These are phyloP conservation scores for Arxiozyma telluris DNA, from an alignment of 1,139 yeast species.

Conservation along the genomic window DNA sequence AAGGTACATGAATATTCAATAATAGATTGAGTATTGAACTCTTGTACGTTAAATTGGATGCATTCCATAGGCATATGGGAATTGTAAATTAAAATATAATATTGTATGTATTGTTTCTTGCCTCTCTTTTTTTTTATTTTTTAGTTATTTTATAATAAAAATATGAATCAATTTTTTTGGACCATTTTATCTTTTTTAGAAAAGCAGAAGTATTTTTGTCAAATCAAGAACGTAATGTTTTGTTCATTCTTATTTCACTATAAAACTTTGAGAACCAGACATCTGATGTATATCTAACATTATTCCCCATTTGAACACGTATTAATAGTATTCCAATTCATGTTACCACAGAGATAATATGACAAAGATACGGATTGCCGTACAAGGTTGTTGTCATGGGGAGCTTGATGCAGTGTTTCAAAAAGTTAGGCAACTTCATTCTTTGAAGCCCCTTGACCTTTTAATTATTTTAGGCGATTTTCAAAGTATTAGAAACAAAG, in stretches of 20 bases:
- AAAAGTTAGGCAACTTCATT: slow-evolving; percentile 22
- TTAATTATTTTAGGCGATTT: slow-evolving; percentile 83
- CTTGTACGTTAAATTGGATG: too few species aligned
- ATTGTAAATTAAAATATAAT: too few species aligned
- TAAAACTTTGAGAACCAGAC: too few species aligned
- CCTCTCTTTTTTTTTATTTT: too few species aligned
- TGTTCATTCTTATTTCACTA: neutral
- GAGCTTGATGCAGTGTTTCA: slow-evolving; percentile 54
- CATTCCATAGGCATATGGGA: too few species aligned
- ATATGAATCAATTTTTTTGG: too few species aligned
- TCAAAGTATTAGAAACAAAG: slow-evolving; percentile 48
- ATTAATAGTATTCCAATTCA: neutral
- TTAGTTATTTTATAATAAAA: too few species aligned
- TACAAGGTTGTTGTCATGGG: slow-evolving; percentile 96
- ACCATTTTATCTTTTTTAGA: neutral
- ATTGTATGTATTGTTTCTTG: too few species aligned
- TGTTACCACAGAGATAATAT: slow-evolving; percentile 1
- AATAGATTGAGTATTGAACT: too few species aligned
- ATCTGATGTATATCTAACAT: neutral
- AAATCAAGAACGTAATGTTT: neutral
- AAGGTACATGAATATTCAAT: too few species aligned
- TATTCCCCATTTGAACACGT: neutral
- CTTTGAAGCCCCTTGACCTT: slow-evolving; percentile 41
- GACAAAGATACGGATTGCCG: slow-evolving; percentile 40
- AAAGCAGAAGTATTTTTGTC: neutral